phyloP scores from a whole-genome alignment of 805 yeast genomes.

The Pichia rugopelliculosa region DNA sequence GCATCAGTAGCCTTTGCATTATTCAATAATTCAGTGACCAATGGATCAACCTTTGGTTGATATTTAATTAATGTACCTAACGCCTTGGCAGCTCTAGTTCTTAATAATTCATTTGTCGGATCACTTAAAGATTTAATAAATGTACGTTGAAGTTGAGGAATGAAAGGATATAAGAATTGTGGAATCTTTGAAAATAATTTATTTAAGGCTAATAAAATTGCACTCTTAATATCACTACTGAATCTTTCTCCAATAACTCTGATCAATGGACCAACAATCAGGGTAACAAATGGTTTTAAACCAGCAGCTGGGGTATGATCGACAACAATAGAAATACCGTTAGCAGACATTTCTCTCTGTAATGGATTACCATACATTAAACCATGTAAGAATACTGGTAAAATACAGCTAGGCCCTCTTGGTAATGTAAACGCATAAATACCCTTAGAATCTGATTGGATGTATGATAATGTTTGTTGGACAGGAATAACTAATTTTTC shows the following conservation, averaged over 20 bases:
- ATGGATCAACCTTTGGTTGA: constrained; percentile 91
- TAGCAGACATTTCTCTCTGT: constrained; percentile 79
- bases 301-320: constrained; percentile 77
- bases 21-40: constrained; percentile 72
- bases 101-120: constrained; percentile 58
- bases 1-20: constrained; percentile 56
- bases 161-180: constrained; percentile 84
- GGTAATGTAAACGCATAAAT: constrained; percentile 69
- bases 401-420: constrained; percentile 77
- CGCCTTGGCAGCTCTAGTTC: constrained; percentile 83
- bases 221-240: constrained; percentile 84
- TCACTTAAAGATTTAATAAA: constrained; percentile 89
- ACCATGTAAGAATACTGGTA: constrained; percentile 92
- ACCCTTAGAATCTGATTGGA: constrained; percentile 58
- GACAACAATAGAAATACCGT: constrained; percentile 81
- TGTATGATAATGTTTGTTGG: constrained; percentile 56
- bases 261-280: constrained; percentile 93
- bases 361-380: constrained; percentile 85
- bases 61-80: constrained; percentile 79
- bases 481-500: constrained; percentile 80
- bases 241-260: constrained; percentile 97
- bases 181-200: constrained; percentile 77
- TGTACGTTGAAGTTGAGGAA: constrained; percentile 96
- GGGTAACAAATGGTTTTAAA: constrained; percentile 83
- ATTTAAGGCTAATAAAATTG: constrained; percentile 82